A percentile compares a stretch with the other conserved stretches of the same genome.
Evolutionary conservation across 768 basidiomycete species (phyloP).

Genomic region (Fibroporia radiculosa): DNA sequence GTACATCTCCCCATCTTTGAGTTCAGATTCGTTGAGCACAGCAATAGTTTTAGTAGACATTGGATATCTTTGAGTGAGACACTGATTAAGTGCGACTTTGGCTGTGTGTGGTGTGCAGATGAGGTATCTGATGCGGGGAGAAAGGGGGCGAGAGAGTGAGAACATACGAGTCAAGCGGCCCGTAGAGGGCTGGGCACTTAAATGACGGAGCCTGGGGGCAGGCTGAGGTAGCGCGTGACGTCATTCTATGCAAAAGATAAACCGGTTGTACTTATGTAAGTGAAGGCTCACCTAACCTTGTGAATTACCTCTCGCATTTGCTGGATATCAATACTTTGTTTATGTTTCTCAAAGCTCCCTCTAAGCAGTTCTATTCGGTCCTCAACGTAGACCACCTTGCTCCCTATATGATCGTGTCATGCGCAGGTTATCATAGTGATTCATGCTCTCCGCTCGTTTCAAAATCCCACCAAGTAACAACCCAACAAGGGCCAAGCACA

Average conservation of each 20-base stretch:
- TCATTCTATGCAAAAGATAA: no score
- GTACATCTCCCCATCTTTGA: conserved; percentile 51
- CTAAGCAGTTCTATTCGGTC: no score
- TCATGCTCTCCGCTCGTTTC: background rate
- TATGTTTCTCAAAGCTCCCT: background rate
- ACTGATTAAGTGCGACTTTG: background rate
- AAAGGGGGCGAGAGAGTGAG: background rate
- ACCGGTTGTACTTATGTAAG: no score
- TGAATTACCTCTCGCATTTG: no score
- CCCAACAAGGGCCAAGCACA: conserved; percentile 14
- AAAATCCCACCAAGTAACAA: background rate
- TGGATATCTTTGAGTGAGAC: conserved; percentile 6
- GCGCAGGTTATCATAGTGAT: background rate
- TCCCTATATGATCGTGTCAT: no score
- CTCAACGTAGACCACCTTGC: no score
- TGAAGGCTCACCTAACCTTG: no score
- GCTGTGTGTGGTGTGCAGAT: background rate
- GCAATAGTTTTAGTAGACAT: conserved; percentile 37
- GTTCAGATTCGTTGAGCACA: conserved; percentile 39
- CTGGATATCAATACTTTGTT: background rate
- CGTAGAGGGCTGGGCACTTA: background rate
- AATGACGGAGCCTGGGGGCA: background rate
- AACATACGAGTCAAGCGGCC: background rate
- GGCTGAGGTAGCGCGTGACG: background rate
- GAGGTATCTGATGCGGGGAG: background rate